A percentile compares a stretch with the other conserved stretches of the same genome.
Conservation (phyloP, 176 grass and related monocot genomes). For the Cenchrus fungigraminus region DNA sequence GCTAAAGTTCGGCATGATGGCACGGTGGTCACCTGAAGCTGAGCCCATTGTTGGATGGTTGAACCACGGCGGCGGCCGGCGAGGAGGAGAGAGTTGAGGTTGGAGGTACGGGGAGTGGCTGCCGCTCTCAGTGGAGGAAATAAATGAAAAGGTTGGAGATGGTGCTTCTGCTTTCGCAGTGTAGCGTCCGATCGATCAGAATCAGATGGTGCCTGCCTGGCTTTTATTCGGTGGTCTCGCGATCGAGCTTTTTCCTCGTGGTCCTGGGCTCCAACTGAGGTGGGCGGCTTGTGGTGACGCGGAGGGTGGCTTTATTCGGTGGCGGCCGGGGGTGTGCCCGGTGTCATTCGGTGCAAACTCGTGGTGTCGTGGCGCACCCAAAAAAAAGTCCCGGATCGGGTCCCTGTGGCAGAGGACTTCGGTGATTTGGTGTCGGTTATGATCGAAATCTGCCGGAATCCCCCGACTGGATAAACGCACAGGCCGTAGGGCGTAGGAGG, state of each 20-base stretch:
- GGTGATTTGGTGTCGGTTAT: too few species aligned
- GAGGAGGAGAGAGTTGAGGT: background rate
- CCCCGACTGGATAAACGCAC: too few species aligned
- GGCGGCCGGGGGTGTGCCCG: background rate
- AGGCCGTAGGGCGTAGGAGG: too few species aligned
- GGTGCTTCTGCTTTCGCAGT: slow-evolving; percentile 5
- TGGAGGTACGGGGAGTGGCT: background rate
- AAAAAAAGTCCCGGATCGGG: too few species aligned
- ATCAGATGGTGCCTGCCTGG: background rate
- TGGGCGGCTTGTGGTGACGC: slow-evolving; percentile 28
- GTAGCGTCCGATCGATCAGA: background rate
- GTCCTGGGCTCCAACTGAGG: slow-evolving; percentile 39
- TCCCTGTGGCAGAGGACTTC: too few species aligned
- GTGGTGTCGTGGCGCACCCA: background rate
- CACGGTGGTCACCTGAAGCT: slow-evolving; percentile 41
- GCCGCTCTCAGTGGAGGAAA: background rate
- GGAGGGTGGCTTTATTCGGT: slow-evolving; percentile 10
- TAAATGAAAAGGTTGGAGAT: background rate
- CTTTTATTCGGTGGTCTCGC: background rate
- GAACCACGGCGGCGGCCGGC: background rate
- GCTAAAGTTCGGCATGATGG: background rate
- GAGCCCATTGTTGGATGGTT: slow-evolving; percentile 39
- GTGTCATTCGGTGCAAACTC: background rate
- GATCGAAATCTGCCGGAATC: too few species aligned
- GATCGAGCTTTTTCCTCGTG: background rate